Evolutionary conservation across 2,329 filamentous ascomycete species (phyloP), one percentile per base, ranked within the genome.

Genomic region (Penicillium paneum): DNA sequence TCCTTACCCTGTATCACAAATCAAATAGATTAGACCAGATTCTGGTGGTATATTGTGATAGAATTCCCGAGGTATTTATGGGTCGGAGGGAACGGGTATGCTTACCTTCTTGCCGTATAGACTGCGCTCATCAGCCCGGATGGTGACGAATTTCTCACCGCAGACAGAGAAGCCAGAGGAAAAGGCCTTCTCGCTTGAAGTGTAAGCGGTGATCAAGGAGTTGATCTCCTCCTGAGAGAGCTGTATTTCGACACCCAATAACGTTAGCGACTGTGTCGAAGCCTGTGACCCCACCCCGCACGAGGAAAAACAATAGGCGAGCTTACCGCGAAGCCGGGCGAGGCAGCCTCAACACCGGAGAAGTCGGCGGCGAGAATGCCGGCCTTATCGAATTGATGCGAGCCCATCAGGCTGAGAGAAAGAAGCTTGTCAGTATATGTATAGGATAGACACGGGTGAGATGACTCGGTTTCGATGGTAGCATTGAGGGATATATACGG

Each of bases 21-120:
- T 29, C 15, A 28, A 43, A 34, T n/a, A 55, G 43, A 59, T 54
- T 21, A 32, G 36, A 8, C 53, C n/a, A 11, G 5, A 51, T 40
- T 17, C 24, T 0, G 12, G 11, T 21, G 2, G 26, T 24, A 24
- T 34, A n/a, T 6, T 21, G 17, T 19, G 3, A 26, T 10, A 12
- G 12, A 21, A 34, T 11, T 40, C 5, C 3, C 47, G 5, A n/a
- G 10, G 56, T n/a, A 8, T n/a, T 32, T 21, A 71, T 79, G 58
- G n/a, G 39, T n/a, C 1, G 5, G 8, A 24, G 26, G 28, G 13
- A n/a, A 8, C 45, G 19, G 12, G 28, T 35, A 26, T 35, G 2
- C 35, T 46, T 79, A 95, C 91, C 84, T 91, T 86, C 83, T 92
- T 91, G 62, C 85, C 90, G 76, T 96, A 96, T 67, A 96, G 76